Evolutionary conservation across 768 basidiomycete species (phyloP), one percentile per base, ranked within the genome.

Genomic region (Lentinula sp.): DNA sequence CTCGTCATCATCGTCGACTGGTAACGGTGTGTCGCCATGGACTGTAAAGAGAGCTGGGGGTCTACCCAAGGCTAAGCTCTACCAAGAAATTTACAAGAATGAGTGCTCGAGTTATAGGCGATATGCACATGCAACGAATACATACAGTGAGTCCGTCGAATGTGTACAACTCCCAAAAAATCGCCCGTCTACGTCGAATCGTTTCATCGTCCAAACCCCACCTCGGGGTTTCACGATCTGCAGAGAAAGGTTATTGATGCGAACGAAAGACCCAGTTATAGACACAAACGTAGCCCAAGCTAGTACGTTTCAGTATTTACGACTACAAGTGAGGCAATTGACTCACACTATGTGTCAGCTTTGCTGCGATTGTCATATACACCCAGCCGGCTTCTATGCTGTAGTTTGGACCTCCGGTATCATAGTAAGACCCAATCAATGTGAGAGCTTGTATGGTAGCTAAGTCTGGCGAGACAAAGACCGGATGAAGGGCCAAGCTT

Each of bases 121-220:
- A n/a, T 15, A 16, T 21, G 39, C 13, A 23, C 2, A 21, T 8
- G n/a, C 2, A n/a, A 21, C 15, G 16, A 8, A 23, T 8, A 61
- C 73, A 56, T 62, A 78, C 80, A 60, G 76, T 74, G 35, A 74
- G 71, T 60, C 72, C 65, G 63, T 80, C 79, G 8, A 75, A 67
- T 2, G 74, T 67, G 56, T 73, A 68, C 5, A 80, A 62, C 54
- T 81, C 79, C 80, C 80, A 81, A 56, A 81, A 82, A n/a, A 82
- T 69, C 32, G 70, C 67, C 16, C 81, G 72, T 43, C 81, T 71
- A 48, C 76, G 69, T 60, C 80, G 72, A 10, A 78, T 72, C 23
- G 64, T 67, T 64, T 74, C 75, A 0, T 70, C 68, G 35, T 70
- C 66, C 60, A 81, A 69, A 57, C 76, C 75, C 64, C 81, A 81